A percentile compares a stretch with the other conserved stretches of the same genome.
These are phyloP conservation scores for Rhytidhysteron rufulum DNA, from an alignment of 2,329 filamentous ascomycete genomes.

Conservation along the genomic window DNA sequence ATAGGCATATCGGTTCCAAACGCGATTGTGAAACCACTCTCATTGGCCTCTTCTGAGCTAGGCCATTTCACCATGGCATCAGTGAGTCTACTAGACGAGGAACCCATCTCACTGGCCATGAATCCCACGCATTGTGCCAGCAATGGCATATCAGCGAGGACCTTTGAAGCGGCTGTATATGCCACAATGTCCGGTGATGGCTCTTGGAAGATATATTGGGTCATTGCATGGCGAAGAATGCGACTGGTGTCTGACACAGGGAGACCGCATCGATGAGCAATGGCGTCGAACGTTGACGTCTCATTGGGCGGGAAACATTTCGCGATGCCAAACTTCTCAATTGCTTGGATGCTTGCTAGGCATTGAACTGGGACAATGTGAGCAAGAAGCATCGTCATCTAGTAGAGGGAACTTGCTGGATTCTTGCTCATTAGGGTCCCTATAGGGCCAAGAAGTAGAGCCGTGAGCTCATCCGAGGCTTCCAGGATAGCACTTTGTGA, in stretches of 20 bases:
- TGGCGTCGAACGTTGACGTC: neutral
- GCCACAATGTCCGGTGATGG: conserved; percentile 1
- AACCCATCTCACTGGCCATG: no score
- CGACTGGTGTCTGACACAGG: neutral
- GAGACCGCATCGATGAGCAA: neutral
- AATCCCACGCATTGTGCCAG: neutral
- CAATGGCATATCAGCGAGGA: neutral
- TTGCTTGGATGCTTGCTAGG: neutral
- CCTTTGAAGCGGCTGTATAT: conserved; percentile 1
- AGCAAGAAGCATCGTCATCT: neutral
- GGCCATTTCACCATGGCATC: conserved; percentile 5
- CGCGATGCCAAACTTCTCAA: neutral
- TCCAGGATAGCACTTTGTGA: neutral
- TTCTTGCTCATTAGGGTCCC: neutral
- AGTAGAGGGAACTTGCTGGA: neutral
- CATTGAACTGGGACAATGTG: neutral
- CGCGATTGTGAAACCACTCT: neutral
- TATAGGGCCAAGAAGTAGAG: neutral
- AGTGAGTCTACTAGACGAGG: neutral
- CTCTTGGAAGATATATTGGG: conserved; percentile 2
- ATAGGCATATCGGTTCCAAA: neutral
- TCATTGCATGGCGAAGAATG: neutral
- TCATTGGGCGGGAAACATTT: neutral
- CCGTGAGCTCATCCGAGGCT: neutral
- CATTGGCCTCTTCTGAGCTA: neutral